These are phyloP conservation scores for Saxophila tyrrhenica DNA, from an alignment of 495 filamentous ascomycete species.

Conservation along the genomic window DNA sequence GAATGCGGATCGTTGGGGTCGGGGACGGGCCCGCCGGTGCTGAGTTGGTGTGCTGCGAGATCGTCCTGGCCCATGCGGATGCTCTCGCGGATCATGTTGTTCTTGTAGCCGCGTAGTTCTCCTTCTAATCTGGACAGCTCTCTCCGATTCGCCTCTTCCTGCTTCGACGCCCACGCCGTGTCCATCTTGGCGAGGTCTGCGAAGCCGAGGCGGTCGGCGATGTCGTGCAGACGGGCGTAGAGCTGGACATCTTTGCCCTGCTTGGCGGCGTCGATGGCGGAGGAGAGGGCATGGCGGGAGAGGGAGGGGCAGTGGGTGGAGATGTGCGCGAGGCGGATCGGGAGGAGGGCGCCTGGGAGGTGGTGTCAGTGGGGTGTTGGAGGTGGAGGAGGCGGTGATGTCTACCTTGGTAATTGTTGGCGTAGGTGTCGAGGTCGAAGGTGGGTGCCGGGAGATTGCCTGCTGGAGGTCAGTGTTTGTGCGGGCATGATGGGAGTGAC, in stretches of 20 bases:
- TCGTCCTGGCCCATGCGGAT: slow-evolving; percentile 47
- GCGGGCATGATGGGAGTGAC: neutral
- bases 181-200: slow-evolving; percentile 57
- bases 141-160: slow-evolving; percentile 47
- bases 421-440: slow-evolving; percentile 86
- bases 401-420: slow-evolving; percentile 77
- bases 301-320: slow-evolving; percentile 66
- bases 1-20: slow-evolving; percentile 30
- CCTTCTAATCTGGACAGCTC: slow-evolving; percentile 64
- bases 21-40: slow-evolving; percentile 33
- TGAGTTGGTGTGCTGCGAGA: slow-evolving; percentile 26
- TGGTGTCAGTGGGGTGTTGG: neutral
- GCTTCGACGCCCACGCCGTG: slow-evolving; percentile 54
- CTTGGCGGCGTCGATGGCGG: slow-evolving; percentile 66
- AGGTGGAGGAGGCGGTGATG: neutral
- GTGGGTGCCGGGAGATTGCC: slow-evolving; percentile 46
- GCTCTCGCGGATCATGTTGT: slow-evolving; percentile 95
- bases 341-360: slow-evolving; percentile 56
- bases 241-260: slow-evolving; percentile 57
- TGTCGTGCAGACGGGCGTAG: slow-evolving; percentile 58
- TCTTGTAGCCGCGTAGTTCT: slow-evolving; percentile 88
- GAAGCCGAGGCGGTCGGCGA: slow-evolving; percentile 45
- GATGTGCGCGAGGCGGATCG: slow-evolving; percentile 67
- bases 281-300: slow-evolving; percentile 66
- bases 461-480: slow-evolving; percentile 32